Conservation (phyloP, 495 filamentous ascomycete species). For the Trichoderma parareesei region DNA sequence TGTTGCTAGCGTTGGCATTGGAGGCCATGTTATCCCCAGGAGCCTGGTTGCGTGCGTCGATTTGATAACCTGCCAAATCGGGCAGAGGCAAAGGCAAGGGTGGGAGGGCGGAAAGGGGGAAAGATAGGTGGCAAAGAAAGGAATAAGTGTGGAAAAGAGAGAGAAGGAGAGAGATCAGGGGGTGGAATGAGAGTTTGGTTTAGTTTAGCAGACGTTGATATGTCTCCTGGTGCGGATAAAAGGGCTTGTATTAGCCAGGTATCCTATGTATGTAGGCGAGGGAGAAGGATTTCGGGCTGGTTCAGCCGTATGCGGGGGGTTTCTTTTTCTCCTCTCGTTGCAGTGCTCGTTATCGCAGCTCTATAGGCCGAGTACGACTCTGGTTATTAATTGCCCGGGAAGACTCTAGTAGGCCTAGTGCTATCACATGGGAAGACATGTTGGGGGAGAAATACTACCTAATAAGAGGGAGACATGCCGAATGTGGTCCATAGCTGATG, state of each 20-base stretch:
- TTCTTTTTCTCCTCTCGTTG: neutral
- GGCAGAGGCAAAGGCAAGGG: neutral
- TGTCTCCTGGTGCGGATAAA: neutral
- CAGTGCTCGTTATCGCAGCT: slow-evolving; percentile 4
- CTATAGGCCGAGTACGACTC: neutral
- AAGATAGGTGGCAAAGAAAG: neutral
- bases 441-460: no score
- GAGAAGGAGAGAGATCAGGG: neutral
- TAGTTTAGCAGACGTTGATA: neutral
- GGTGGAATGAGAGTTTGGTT: neutral
- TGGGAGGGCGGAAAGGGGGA: neutral
- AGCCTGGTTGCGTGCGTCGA: neutral
- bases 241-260: neutral
- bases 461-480: no score
- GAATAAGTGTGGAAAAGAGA: neutral
- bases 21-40: neutral
- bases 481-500: no score
- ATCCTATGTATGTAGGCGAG: neutral
- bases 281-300: neutral
- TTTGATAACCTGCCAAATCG: slow-evolving; percentile 2
- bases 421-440: neutral
- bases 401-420: neutral
- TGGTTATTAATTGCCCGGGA: neutral
- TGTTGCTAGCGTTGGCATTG: neutral
- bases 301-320: neutral